Evolutionary conservation across 306 rosid genomes (phyloP).

Genomic region (Cucurbita ficifolia): DNA sequence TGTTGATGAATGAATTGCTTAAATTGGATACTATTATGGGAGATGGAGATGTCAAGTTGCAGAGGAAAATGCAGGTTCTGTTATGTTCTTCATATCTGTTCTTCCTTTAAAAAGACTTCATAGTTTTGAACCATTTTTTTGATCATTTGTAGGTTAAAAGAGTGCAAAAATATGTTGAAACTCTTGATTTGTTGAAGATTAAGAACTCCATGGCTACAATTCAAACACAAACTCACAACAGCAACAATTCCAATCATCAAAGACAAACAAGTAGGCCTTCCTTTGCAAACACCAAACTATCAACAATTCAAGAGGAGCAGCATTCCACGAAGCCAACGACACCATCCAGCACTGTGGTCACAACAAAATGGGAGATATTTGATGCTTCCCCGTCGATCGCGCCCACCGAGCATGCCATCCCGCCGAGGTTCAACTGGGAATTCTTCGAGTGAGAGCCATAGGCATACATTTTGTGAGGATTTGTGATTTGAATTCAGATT

Average conservation of each 20-base stretch:
- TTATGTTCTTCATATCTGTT: background rate
- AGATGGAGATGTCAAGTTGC: constrained; percentile 90
- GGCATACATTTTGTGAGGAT: constrained; percentile 27
- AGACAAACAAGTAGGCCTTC: constrained; percentile 17
- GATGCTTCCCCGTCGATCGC: constrained; percentile 45
- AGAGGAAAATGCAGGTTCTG: constrained; percentile 91
- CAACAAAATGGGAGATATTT: constrained; percentile 89
- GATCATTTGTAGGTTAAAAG: constrained; percentile 52
- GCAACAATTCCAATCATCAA: constrained; percentile 10
- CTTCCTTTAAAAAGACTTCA: background rate
- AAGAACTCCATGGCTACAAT: constrained; percentile 46
- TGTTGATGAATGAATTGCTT: constrained; percentile 79
- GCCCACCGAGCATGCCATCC: constrained; percentile 27
- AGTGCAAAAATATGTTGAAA: constrained; percentile 90
- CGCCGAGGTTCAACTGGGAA: constrained; percentile 77
- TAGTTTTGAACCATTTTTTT: background rate
- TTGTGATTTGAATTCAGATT: constrained; percentile 39
- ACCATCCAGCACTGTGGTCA: constrained; percentile 53
- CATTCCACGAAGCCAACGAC: constrained; percentile 26
- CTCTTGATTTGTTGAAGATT: constrained; percentile 62
- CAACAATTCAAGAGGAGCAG: constrained; percentile 41
- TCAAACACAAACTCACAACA: constrained; percentile 6
- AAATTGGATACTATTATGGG: constrained; percentile 65
- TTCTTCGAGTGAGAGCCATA: constrained; percentile 37
- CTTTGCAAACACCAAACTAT: constrained; percentile 8